Evolutionary conservation across 2,329 filamentous ascomycete genomes (phyloP).

Genomic region (Xylariaceae sp.): DNA sequence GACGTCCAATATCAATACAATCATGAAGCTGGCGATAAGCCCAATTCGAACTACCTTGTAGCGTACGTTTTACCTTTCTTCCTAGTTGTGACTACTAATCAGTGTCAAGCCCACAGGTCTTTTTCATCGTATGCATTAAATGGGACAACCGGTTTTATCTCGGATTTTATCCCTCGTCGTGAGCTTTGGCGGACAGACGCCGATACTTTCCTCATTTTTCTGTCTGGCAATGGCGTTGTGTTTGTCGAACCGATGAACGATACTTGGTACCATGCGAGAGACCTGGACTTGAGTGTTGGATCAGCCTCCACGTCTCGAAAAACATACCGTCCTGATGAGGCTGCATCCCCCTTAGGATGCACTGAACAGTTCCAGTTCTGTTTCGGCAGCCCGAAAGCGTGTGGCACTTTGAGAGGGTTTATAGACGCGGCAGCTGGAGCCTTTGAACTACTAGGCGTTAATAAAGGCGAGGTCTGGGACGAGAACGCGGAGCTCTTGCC

Average conservation of each 20-base stretch:
- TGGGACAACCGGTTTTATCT: not conserved
- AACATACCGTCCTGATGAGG: conserved; percentile 4
- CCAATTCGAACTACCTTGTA: not conserved
- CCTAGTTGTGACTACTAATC: not conserved
- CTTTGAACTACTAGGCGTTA: not conserved
- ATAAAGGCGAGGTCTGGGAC: not conserved
- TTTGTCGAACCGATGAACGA: not conserved
- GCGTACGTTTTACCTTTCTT: not conserved
- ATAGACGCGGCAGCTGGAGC: not conserved
- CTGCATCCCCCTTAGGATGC: conserved; percentile 11
- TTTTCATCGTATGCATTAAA: conserved; percentile 1
- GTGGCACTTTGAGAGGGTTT: not conserved
- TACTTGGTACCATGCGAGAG: conserved; percentile 4
- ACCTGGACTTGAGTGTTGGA: not conserved
- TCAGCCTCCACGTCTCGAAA: not conserved
- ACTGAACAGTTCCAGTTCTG: conserved; percentile 7
- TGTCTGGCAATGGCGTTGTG: conserved; percentile 11
- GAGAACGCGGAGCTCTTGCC: not conserved
- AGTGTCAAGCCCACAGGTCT: not conserved
- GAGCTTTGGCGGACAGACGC: conserved; percentile 3
- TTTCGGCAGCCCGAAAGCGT: not conserved
- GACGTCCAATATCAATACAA: not conserved
- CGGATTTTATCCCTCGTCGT: not conserved
- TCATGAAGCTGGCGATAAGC: not conserved
- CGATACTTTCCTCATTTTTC: conserved; percentile 8